These are phyloP conservation scores for Talaromyces sp. DNA, from an alignment of 2,329 filamentous ascomycete species.

Conservation along the genomic window DNA sequence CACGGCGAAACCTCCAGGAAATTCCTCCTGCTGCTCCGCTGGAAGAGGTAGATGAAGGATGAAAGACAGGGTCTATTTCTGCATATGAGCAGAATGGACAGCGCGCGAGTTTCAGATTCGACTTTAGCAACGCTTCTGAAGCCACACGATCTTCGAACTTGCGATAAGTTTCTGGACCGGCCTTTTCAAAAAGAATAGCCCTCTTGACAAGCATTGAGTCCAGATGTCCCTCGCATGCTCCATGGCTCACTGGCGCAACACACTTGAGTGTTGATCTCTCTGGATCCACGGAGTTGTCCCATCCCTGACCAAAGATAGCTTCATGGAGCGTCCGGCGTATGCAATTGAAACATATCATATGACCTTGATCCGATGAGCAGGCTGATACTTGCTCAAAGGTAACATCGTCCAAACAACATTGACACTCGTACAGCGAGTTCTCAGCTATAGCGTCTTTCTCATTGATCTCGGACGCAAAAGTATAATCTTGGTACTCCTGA, in stretches of 20 bases:
- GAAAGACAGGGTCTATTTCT: slow-evolving; percentile 76
- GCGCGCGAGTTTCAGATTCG: slow-evolving; percentile 70
- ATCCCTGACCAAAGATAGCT: slow-evolving; percentile 89
- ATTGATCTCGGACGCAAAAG: slow-evolving; percentile 45
- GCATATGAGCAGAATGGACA: slow-evolving; percentile 93
- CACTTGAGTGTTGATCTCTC: slow-evolving; percentile 74
- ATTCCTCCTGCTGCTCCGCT: slow-evolving; percentile 37
- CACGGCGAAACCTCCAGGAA: slow-evolving; percentile 57
- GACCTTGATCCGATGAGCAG: slow-evolving; percentile 41
- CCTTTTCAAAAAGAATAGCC: slow-evolving; percentile 68
- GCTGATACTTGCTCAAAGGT: slow-evolving; percentile 50
- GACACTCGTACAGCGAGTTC: slow-evolving; percentile 48
- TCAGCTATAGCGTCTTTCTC: slow-evolving; percentile 42
- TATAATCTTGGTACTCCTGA: slow-evolving; percentile 39
- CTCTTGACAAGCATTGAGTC: slow-evolving; percentile 67
- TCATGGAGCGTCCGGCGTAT: slow-evolving; percentile 79
- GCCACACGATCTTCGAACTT: slow-evolving; percentile 78
- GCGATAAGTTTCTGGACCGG: slow-evolving; percentile 68
- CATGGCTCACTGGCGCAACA: slow-evolving; percentile 68
- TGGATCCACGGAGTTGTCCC: slow-evolving; percentile 74
- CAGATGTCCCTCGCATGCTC: slow-evolving; percentile 71
- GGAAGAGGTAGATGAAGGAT: slow-evolving; percentile 42
- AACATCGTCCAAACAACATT: slow-evolving; percentile 49
- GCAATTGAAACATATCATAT: slow-evolving; percentile 64
- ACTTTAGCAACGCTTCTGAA: slow-evolving; percentile 71